These are phyloP conservation scores for Persicaria tinctoria DNA, from an alignment of 148 eudicot genomes.

Conservation along the genomic window DNA sequence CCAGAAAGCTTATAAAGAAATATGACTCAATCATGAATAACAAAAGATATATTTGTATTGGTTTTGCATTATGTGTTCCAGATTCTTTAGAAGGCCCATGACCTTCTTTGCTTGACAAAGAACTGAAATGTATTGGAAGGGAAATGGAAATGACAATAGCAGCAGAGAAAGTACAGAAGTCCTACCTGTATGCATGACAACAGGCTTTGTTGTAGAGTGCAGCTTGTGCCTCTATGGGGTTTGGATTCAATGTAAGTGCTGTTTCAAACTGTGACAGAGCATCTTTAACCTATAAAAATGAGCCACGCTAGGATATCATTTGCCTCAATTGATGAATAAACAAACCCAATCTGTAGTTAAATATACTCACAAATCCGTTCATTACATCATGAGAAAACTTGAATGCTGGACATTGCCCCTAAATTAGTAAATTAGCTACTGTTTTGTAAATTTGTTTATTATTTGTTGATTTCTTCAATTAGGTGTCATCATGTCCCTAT, in stretches of 20 bases:
- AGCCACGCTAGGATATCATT: background rate
- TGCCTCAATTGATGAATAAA: background rate
- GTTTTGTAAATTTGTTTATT: too few relatives aligned
- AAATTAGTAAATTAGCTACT: too few relatives aligned
- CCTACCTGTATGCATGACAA: constrained; percentile 93
- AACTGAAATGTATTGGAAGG: background rate
- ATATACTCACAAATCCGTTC: background rate
- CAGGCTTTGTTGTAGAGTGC: constrained; percentile 99
- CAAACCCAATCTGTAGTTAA: background rate
- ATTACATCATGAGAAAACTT: background rate
- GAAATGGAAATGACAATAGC: background rate
- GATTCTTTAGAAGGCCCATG: background rate
- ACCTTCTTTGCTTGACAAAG: background rate
- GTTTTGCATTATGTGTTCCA: background rate
- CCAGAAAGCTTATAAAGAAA: background rate
- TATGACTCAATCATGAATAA: background rate
- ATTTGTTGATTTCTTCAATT: too few relatives aligned
- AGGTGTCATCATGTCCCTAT: too few relatives aligned
- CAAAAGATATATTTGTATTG: background rate
- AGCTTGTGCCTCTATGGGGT: constrained; percentile 92
- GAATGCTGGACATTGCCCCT: background rate
- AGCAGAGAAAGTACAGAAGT: background rate
- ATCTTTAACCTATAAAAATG: constrained; percentile 67
- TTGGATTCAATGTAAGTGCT: constrained; percentile 80
- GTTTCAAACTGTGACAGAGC: constrained; percentile 78